Evolutionary conservation across 306 rosid species (phyloP).

Genomic region (Vicia faba): DNA sequence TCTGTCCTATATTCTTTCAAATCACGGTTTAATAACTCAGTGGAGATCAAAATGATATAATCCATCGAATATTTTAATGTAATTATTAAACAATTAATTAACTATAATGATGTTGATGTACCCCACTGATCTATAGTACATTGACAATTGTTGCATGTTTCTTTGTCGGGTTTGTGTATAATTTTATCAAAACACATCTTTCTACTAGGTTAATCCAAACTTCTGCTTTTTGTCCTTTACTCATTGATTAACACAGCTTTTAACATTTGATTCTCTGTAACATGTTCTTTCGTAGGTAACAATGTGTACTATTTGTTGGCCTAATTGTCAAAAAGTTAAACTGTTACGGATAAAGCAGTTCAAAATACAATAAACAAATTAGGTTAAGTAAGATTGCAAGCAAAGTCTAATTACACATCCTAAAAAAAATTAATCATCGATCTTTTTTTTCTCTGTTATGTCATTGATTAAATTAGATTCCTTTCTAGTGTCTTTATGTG

Average conservation of each 20-base stretch:
- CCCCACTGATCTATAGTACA: not conserved
- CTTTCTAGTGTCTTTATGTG: conserved; percentile 33
- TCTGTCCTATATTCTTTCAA: too few species aligned
- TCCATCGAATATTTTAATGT: conserved; percentile 6
- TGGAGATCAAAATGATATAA: too few species aligned
- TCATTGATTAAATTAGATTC: conserved; percentile 44
- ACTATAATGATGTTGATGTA: conserved; percentile 35
- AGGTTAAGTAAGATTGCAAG: conserved; percentile 39
- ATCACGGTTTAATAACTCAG: not conserved
- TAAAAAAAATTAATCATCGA: conserved; percentile 31
- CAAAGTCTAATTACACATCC: conserved; percentile 29
- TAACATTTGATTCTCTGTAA: conserved; percentile 43
- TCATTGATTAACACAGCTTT: conserved; percentile 37
- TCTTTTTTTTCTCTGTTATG: conserved; percentile 35
- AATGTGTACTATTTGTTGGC: conserved; percentile 31
- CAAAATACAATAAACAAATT: conserved; percentile 25
- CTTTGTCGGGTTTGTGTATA: conserved; percentile 49
- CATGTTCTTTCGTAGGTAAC: conserved; percentile 42
- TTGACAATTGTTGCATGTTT: conserved; percentile 39
- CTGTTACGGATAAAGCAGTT: conserved; percentile 7
- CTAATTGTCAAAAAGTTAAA: conserved; percentile 33
- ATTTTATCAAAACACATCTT: conserved; percentile 42
- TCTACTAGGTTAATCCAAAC: conserved; percentile 38
- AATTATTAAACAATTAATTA: conserved; percentile 18
- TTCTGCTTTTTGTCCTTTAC: conserved; percentile 44